Percentiles rank a stretch among this genome's conserved stretches.
Evolutionary conservation across 108 stramenopile genomes (phyloP).

Genomic region (Epipyxis sp.): DNA sequence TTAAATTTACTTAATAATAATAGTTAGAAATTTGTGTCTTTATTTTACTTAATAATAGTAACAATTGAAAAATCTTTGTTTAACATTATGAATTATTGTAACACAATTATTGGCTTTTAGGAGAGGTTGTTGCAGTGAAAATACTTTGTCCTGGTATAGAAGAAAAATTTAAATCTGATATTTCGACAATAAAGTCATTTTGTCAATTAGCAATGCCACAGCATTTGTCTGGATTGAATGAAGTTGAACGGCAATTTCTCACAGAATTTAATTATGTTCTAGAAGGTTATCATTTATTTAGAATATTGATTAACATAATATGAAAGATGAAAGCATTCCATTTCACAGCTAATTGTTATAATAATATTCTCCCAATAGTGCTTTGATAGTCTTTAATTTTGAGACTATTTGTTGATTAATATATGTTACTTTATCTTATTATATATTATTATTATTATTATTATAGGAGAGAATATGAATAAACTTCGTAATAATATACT

Average conservation of each 20-base stretch:
- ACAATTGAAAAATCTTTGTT: conserved; percentile 46
- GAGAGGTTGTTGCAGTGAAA: conserved; percentile 24
- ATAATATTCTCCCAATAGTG: too few relatives aligned
- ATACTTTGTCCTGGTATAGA: conserved; percentile 38
- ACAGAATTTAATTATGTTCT: conserved; percentile 49
- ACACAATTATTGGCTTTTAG: too few relatives aligned
- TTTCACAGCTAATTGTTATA: too few relatives aligned
- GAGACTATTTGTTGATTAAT: too few relatives aligned
- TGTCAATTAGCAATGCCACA: conserved; percentile 47
- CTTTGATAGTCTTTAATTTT: too few relatives aligned
- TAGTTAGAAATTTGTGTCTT: background rate
- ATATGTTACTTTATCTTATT: too few relatives aligned
- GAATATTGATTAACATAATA: conserved; percentile 38
- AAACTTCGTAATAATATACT: too few relatives aligned
- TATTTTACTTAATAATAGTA: background rate
- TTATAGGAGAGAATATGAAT: too few relatives aligned
- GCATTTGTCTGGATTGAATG: conserved; percentile 44
- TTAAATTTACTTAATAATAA: conserved; percentile 28
- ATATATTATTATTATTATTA: too few relatives aligned
- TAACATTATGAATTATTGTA: too few relatives aligned
- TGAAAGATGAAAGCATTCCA: background rate
- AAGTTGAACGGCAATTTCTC: conserved; percentile 52
- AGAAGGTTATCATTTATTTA: conserved; percentile 40
- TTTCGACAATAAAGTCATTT: conserved; percentile 41
- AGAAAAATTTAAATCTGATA: conserved; percentile 46